Evolutionary conservation across 352 stramenopile species (phyloP).

Genomic region (Pythium brachiatum): DNA sequence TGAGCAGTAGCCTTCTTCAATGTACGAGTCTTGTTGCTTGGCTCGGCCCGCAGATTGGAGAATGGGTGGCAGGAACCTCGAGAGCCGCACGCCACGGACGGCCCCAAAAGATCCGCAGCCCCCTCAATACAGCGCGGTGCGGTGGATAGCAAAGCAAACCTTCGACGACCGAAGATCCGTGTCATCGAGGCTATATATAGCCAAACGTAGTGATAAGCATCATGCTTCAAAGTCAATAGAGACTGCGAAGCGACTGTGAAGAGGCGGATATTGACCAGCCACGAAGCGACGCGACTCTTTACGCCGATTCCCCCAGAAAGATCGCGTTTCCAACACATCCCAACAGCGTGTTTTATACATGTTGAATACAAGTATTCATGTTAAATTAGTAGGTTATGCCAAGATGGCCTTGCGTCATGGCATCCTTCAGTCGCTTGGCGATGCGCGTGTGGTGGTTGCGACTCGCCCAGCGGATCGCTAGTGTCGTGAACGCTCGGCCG

Average conservation of each 20-base stretch:
- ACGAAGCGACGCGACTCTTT: slow-evolving; percentile 12
- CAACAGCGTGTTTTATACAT: not conserved
- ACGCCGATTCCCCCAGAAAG: slow-evolving; percentile 2
- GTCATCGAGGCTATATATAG: not conserved
- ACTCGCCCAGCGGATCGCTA: slow-evolving; percentile 33
- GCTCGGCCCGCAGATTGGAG: not conserved
- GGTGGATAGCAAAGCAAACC: not conserved
- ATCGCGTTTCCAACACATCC: slow-evolving; percentile 12
- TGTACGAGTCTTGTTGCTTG: not conserved
- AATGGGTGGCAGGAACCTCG: not conserved
- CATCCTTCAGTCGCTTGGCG: not conserved
- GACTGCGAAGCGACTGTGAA: not conserved
- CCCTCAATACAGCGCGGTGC: slow-evolving; percentile 1
- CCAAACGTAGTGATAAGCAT: too few species aligned
- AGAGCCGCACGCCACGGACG: not conserved
- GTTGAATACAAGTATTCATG: not conserved
- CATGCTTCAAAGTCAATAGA: too few species aligned
- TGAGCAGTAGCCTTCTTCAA: not conserved
- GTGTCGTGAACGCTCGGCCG: slow-evolving; percentile 5
- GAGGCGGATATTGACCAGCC: not conserved
- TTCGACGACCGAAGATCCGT: not conserved
- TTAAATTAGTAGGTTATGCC: not conserved
- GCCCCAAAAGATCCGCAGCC: slow-evolving; percentile 3
- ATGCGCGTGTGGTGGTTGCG: slow-evolving; percentile 26
- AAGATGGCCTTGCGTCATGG: not conserved